Evolutionary conservation across 2,329 filamentous ascomycete genomes (phyloP).

Genomic region (Alternaria ventricosa): DNA sequence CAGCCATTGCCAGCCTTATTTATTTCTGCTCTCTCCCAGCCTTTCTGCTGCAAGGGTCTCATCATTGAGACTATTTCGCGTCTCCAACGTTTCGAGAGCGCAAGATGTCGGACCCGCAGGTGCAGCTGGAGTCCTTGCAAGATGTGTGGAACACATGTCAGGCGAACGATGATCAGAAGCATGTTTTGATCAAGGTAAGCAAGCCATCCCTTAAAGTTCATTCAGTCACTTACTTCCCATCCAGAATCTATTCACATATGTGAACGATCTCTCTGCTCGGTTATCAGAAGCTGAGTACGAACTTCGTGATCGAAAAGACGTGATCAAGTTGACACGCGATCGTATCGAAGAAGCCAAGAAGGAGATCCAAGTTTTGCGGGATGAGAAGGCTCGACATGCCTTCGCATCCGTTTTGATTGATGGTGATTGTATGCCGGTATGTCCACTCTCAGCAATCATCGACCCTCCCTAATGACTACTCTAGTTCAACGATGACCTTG

Average conservation of each 20-base stretch:
- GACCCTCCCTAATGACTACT: neutral
- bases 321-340: neutral
- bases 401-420: neutral
- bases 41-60: neutral
- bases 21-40: neutral
- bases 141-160: neutral
- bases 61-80: neutral
- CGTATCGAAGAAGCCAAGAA: neutral
- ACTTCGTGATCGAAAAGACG: neutral
- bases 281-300: neutral
- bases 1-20: neutral
- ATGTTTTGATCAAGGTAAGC: neutral
- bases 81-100: neutral
- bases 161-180: neutral
- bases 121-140: neutral
- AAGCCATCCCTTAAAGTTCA: accelerated
- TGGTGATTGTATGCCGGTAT: neutral
- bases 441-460: neutral
- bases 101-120: neutral
- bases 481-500: neutral
- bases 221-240: neutral
- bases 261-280: neutral
- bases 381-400: neutral
- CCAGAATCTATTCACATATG: neutral
- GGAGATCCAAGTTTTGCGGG: neutral